Evolutionary conservation across 768 basidiomycete species (phyloP).

Genomic region (Boletus subparvulus): DNA sequence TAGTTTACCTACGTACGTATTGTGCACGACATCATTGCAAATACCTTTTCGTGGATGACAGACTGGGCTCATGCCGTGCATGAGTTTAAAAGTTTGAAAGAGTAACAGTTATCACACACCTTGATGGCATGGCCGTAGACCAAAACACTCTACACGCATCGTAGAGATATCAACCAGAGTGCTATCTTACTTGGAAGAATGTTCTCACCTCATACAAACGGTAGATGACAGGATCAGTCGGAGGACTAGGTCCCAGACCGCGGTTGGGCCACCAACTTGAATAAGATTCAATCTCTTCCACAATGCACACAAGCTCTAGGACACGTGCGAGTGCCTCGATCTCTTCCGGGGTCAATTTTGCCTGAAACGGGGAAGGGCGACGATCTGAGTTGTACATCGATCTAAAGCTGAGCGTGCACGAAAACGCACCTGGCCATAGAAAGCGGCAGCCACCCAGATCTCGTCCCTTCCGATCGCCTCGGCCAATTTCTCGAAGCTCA

Average conservation of each 20-base stretch:
- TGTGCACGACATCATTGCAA: background rate
- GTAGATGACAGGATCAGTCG: conserved; percentile 78
- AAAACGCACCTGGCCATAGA: conserved; percentile 69
- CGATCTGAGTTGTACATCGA: background rate
- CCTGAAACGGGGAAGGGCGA: conserved; percentile 39
- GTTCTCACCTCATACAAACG: conserved; percentile 69
- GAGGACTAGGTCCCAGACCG: conserved; percentile 63
- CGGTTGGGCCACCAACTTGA: conserved; percentile 76
- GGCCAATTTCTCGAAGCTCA: conserved; percentile 70
- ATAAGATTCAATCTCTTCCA: no score
- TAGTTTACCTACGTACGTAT: background rate
- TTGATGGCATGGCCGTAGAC: conserved; percentile 83
- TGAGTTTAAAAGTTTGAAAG: background rate
- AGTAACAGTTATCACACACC: conserved; percentile 35
- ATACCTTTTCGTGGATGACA: conserved; percentile 74
- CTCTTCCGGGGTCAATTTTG: conserved; percentile 65
- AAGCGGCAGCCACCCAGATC: conserved; percentile 78
- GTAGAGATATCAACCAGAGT: background rate
- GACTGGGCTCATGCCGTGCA: conserved; percentile 39
- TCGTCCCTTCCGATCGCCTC: conserved; percentile 69
- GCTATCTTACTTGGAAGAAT: background rate
- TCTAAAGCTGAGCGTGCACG: background rate
- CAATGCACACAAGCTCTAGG: no score
- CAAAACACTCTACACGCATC: conserved; percentile 50
- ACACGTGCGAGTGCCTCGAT: conserved; percentile 49